Evolutionary conservation across 2,329 filamentous ascomycete genomes (phyloP).

Genomic region (Biscogniauxia marginata): DNA sequence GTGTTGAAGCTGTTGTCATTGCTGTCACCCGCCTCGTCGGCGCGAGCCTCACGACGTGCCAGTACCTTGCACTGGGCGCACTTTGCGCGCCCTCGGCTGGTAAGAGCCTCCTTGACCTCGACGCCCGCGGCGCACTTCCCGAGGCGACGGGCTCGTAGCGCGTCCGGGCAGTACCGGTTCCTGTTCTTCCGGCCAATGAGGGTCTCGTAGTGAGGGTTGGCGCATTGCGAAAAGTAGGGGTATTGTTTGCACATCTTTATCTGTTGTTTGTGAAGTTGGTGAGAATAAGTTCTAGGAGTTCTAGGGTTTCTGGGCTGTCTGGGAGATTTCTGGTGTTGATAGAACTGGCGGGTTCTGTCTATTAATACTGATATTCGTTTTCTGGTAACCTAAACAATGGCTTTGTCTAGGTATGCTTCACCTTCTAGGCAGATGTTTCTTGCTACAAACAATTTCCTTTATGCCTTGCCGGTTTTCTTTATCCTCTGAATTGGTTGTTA

Average conservation of each 20-base stretch:
- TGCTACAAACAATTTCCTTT: too few relatives aligned
- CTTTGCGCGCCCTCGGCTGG: background rate
- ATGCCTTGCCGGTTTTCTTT: too few relatives aligned
- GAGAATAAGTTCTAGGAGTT: too few relatives aligned
- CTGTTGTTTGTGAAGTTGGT: too few relatives aligned
- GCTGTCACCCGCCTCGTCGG: too few relatives aligned
- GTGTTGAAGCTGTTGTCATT: too few relatives aligned
- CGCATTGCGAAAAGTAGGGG: slow-evolving; percentile 2
- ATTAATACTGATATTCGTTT: too few relatives aligned
- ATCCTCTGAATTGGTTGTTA: too few relatives aligned
- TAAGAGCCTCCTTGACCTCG: background rate
- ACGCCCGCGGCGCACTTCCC: slow-evolving; percentile 6
- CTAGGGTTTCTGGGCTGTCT: background rate
- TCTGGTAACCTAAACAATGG: too few relatives aligned
- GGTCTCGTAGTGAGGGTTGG: background rate
- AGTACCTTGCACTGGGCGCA: background rate
- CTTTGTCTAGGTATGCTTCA: too few relatives aligned
- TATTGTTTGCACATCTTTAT: slow-evolving; percentile 11
- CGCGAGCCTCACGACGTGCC: too few relatives aligned
- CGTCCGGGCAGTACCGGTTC: slow-evolving; percentile 10
- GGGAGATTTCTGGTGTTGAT: background rate
- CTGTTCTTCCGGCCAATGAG: slow-evolving; percentile 2
- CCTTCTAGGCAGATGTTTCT: too few relatives aligned
- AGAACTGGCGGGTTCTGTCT: background rate
- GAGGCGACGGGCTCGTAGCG: slow-evolving; percentile 3